These are phyloP conservation scores for Testicularia cyperi DNA, from an alignment of 1,284 basidiomycete genomes.

Conservation along the genomic window DNA sequence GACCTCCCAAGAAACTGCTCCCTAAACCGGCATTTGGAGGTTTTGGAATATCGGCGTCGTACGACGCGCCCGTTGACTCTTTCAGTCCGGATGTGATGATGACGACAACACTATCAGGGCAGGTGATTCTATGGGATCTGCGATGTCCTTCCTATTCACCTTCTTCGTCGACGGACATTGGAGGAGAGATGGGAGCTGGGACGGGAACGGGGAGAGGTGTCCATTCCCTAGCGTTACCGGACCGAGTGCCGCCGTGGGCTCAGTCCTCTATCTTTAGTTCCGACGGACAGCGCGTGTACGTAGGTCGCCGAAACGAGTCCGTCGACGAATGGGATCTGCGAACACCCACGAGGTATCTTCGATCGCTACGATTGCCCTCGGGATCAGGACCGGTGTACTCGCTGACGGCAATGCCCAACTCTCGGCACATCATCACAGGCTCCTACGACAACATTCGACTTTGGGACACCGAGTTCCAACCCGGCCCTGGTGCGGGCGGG, in stretches of 20 bases:
- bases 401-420: slow-evolving; percentile 85
- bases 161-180: slow-evolving; percentile 60
- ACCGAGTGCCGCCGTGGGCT: slow-evolving; percentile 93
- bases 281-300: slow-evolving; percentile 83
- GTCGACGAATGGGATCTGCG: slow-evolving; percentile 90
- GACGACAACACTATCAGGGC: slow-evolving; percentile 87
- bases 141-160: slow-evolving; percentile 65
- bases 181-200: not conserved
- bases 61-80: slow-evolving; percentile 50
- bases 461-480: slow-evolving; percentile 78
- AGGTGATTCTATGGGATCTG: slow-evolving; percentile 87
- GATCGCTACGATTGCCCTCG: slow-evolving; percentile 78
- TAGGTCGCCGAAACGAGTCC: slow-evolving; percentile 84
- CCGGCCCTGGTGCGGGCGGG: slow-evolving; percentile 64
- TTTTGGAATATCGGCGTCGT: slow-evolving; percentile 43
- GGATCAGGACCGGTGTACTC: slow-evolving; percentile 90
- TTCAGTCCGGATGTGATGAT: slow-evolving; percentile 83
- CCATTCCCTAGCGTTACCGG: slow-evolving; percentile 79
- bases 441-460: slow-evolving; percentile 89
- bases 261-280: slow-evolving; percentile 73
- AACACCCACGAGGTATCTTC: slow-evolving; percentile 64
- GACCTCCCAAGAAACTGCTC: slow-evolving; percentile 17
- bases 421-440: slow-evolving; percentile 83
- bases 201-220: slow-evolving; percentile 64
- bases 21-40: slow-evolving; percentile 55